Conservation (phyloP, 1,139 yeast species). For the Suhomyces coccinellae region DNA sequence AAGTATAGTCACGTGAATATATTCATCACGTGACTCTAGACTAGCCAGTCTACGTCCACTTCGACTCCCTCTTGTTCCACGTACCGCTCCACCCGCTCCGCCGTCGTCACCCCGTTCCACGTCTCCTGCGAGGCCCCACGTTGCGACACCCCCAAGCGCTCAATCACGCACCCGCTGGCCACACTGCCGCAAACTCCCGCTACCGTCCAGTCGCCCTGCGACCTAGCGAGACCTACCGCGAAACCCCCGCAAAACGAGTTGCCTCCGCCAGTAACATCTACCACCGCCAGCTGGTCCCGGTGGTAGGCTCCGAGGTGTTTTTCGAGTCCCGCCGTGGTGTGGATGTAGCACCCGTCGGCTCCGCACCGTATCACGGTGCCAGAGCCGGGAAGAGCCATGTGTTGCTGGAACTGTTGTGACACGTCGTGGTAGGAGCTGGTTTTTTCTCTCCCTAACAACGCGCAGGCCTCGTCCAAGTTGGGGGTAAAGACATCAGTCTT, state of each 20-base stretch:
- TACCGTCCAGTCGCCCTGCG: slow-evolving; percentile 47
- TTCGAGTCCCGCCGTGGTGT: slow-evolving; percentile 15
- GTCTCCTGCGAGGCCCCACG: slow-evolving; percentile 18
- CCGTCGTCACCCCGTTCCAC: slow-evolving; percentile 57
- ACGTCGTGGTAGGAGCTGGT: slow-evolving; percentile 31
- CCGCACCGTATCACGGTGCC: slow-evolving; percentile 74
- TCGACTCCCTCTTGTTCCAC: not conserved
- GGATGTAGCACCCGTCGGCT: slow-evolving; percentile 54
- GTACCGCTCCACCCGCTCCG: slow-evolving; percentile 27
- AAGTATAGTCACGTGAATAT: too few species aligned
- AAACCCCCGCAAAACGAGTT: slow-evolving; percentile 86
- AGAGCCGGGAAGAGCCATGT: slow-evolving; percentile 38
- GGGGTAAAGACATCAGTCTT: slow-evolving; percentile 71
- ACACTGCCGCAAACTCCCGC: slow-evolving; percentile 72
- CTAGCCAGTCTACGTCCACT: not conserved
- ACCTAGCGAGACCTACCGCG: slow-evolving; percentile 56
- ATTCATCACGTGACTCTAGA: too few species aligned
- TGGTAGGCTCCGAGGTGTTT: slow-evolving; percentile 76
- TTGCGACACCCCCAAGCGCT: slow-evolving; percentile 73
- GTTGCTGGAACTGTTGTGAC: slow-evolving; percentile 41
- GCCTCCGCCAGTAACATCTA: slow-evolving; percentile 95
- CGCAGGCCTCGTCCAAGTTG: slow-evolving; percentile 78
- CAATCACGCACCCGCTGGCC: slow-evolving; percentile 79
- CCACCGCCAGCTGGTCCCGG: slow-evolving; percentile 47
- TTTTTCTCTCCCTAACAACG: slow-evolving; percentile 41